Percentiles rank a stretch among this genome's conserved stretches.
These are phyloP conservation scores for Chrysosporium queenslandicum DNA, from an alignment of 2,329 filamentous ascomycete genomes.

Conservation along the genomic window DNA sequence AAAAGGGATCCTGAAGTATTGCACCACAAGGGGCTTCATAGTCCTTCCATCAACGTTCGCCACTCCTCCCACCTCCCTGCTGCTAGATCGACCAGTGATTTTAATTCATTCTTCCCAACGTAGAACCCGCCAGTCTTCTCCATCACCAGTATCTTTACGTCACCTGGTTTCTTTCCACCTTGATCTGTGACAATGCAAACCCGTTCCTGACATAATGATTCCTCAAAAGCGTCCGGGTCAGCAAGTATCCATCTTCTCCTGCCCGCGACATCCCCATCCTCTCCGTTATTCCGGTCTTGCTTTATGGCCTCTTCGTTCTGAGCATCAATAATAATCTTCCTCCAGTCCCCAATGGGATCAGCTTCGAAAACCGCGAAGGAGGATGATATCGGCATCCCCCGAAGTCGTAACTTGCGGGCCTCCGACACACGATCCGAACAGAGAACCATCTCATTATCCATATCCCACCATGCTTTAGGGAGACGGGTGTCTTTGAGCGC, in stretches of 20 bases:
- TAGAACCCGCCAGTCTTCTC: constrained; percentile 75
- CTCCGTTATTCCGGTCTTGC: constrained; percentile 24
- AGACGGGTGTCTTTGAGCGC: constrained; percentile 69
- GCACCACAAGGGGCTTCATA: background rate
- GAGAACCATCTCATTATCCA: constrained; percentile 66
- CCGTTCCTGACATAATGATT: constrained; percentile 70
- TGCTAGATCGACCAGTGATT: constrained; percentile 49
- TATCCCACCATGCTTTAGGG: constrained; percentile 72
- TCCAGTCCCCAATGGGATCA: constrained; percentile 34
- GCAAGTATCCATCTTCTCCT: constrained; percentile 58
- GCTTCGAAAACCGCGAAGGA: constrained; percentile 71
- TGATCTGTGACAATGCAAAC: constrained; percentile 71
- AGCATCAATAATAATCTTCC: constrained; percentile 28
- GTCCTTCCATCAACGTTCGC: constrained; percentile 32
- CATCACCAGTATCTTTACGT: constrained; percentile 52
- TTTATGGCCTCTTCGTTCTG: constrained; percentile 39
- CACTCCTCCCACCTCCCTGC: constrained; percentile 56
- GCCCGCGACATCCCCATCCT: constrained; percentile 37
- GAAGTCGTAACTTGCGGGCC: constrained; percentile 49
- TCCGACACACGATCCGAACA: constrained; percentile 55
- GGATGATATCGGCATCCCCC: constrained; percentile 61
- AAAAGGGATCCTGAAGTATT: background rate
- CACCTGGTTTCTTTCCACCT: constrained; percentile 38
- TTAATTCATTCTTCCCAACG: constrained; percentile 55
- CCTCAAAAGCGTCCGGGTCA: constrained; percentile 85